Evolutionary conservation across 2,329 filamentous ascomycete species (phyloP).

Genomic region (Pseudopithomyces maydicus): DNA sequence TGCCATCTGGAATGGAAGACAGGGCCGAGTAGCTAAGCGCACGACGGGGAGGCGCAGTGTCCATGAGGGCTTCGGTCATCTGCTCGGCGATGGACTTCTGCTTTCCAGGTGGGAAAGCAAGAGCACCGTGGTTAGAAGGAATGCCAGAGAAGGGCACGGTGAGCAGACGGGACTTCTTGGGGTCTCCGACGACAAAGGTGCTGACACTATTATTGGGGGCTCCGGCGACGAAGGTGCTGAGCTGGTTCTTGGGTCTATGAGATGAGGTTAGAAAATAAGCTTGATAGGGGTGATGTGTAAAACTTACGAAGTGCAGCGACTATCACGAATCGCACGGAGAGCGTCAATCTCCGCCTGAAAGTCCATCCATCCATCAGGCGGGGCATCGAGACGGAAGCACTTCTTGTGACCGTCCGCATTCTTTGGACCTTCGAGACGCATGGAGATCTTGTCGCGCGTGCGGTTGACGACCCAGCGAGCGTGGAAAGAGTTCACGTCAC

Average conservation of each 20-base stretch:
- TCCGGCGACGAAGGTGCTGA: neutral
- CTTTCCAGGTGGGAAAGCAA: neutral
- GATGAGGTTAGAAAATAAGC: neutral
- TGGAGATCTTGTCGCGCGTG: neutral
- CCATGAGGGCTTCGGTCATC: neutral
- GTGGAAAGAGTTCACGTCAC: neutral
- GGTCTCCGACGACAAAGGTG: neutral
- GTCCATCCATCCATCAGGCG: conserved; percentile 4
- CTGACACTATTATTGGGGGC: neutral
- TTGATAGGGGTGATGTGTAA: too few species aligned
- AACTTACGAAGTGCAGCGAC: conserved; percentile 4
- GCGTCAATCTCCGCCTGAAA: conserved; percentile 3
- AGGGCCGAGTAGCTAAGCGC: neutral
- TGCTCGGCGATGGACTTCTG: neutral
- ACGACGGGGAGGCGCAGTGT: neutral
- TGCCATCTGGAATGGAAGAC: neutral
- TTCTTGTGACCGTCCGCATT: neutral
- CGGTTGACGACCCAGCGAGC: neutral
- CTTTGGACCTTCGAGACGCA: neutral
- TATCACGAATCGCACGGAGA: conserved; percentile 1
- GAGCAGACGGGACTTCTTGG: neutral
- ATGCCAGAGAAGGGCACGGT: neutral
- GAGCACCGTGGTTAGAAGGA: neutral
- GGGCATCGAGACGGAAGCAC: conserved; percentile 4
- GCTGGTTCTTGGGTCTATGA: neutral